Conservation (phyloP, 306 rosid genomes). For the Cucurbita moschata region DNA sequence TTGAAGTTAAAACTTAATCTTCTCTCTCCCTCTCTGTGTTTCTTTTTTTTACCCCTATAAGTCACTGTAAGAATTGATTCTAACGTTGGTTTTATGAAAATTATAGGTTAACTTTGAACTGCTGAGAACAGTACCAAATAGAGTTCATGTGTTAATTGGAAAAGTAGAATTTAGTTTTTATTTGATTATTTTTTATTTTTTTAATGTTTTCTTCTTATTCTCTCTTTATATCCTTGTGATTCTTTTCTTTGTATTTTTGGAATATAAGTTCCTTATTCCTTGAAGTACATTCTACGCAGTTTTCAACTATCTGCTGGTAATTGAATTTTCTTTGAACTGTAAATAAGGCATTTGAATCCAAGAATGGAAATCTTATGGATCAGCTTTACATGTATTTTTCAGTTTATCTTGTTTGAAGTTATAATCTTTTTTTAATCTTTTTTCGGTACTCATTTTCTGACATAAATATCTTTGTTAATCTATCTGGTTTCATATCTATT, state of each 20-base stretch:
- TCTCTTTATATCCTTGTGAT: background rate
- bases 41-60: background rate
- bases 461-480: background rate
- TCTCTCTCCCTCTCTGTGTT: background rate
- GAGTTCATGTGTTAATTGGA: background rate
- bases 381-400: background rate
- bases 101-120: background rate
- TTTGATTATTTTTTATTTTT: background rate
- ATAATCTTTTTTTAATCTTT: background rate
- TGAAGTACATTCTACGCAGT: background rate
- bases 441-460: background rate
- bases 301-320: background rate
- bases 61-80: background rate
- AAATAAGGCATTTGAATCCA: background rate
- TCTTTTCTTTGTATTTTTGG: background rate
- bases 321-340: background rate
- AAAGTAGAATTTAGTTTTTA: background rate
- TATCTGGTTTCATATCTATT: background rate
- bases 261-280: background rate
- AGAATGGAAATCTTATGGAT: background rate
- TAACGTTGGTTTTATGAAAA: background rate
- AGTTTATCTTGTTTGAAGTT: background rate
- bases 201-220: background rate
- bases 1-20: slow-evolving; percentile 4
- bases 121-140: background rate